Base-by-base conservation (phyloP, 108 stramenopile species). In the Discostella pseudostelligera region DNA sequence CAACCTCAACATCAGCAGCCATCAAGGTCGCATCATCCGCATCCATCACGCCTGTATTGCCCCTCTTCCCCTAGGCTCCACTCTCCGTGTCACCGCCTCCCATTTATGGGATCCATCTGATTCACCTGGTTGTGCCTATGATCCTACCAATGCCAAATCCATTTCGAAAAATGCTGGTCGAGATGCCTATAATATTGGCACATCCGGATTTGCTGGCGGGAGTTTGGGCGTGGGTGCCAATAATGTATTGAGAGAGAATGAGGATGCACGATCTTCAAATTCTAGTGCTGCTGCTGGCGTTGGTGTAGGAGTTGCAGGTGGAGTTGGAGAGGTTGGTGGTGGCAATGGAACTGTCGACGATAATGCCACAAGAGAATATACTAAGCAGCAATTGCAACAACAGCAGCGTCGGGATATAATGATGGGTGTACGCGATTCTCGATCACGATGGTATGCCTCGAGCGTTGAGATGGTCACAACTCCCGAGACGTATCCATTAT, bases 401-500 rank as follows among this genome's bases (percentile, higher is more conserved):
- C 24, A 21, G n/a, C 9, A 22, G 8, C 21, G 19, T 48, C 47
- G 47, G 4, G 32, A 32, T 32, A 5, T 32, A 0, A 47, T 57
- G 45, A 22, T 46, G 53, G 62, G 62, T 13, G 24, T 46, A 12
- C 62, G 62, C 55, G 70, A 71, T 48, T 63, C 70, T 14, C 59
- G 53, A 25, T 37, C 70, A 8, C 55, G 50, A 4, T 48, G 2
- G 40, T 60, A 61, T 44, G 59, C 57, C 14, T 59, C 49, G 1
- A 67, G 55, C 59, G 67, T 79, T 22, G 71, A 72, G 46, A 73
- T 79, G 72, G 65, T 67, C 9, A 79, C 78, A n/a, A 55, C 54
- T 49, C 78, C 78, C 7, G 73, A 74, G 0, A 79, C 73, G 8
- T 79, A 79, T 51, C 78, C 78, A 9, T 51, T 79, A 3, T 79